phyloP scores from a whole-genome alignment of 495 filamentous ascomycete genomes.

The Hyaloscypha finlandica region DNA sequence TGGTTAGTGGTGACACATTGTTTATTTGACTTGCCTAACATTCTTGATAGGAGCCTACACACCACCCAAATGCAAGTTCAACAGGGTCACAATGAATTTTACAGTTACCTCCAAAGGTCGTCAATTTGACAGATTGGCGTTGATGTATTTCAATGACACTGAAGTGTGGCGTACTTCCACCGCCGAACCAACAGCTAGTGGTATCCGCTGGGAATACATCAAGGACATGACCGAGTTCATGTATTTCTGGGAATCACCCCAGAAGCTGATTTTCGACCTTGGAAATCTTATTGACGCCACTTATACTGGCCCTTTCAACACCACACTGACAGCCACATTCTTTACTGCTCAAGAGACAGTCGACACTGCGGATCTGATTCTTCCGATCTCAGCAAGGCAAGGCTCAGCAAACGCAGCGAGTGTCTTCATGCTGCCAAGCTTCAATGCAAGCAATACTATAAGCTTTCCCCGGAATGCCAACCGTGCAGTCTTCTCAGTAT shows the following conservation, averaged over 20 bases:
- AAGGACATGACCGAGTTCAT: constrained; percentile 84
- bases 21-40: constrained; percentile 9
- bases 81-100: constrained; percentile 78
- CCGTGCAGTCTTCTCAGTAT: constrained; percentile 74
- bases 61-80: constrained; percentile 73
- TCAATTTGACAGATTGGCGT: constrained; percentile 79
- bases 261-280: constrained; percentile 39
- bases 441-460: constrained; percentile 62
- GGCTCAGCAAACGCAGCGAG: constrained; percentile 57
- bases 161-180: constrained; percentile 89
- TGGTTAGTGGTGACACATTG: constrained; percentile 49
- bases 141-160: constrained; percentile 78
- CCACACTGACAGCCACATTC: constrained; percentile 78
- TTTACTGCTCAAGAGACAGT: constrained; percentile 49
- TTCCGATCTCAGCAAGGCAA: constrained; percentile 71
- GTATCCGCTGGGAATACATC: constrained; percentile 73
- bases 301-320: constrained; percentile 81
- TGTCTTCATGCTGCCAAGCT: constrained; percentile 67
- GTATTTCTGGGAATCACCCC: constrained; percentile 57
- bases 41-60: constrained; percentile 57
- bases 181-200: constrained; percentile 71
- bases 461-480: constrained; percentile 60
- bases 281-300: constrained; percentile 42
- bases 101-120: constrained; percentile 73
- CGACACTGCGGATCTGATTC: constrained; percentile 63